phyloP scores from a whole-genome alignment of 176 grass and related monocot species.

The Ampelocalamus luodianensis region DNA sequence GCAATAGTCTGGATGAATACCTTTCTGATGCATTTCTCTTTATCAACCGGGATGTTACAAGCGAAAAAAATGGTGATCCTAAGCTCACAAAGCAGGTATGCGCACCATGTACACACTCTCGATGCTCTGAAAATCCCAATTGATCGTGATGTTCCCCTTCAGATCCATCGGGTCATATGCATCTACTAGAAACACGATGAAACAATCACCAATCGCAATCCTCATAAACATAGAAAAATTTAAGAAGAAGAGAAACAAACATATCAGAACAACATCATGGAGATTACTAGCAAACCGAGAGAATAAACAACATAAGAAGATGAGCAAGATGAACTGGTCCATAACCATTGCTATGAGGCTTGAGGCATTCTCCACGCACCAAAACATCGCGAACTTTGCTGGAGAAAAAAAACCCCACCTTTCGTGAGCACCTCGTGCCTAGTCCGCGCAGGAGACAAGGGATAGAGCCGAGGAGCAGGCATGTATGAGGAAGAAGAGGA shows the following conservation, averaged over 20 bases:
- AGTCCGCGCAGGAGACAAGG: slow-evolving; percentile 39
- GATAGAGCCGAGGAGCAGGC: background rate
- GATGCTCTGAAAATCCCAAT: slow-evolving; percentile 60
- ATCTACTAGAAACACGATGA: slow-evolving; percentile 31
- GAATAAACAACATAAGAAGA: slow-evolving; percentile 30
- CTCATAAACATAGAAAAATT: background rate
- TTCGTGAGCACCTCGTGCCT: background rate
- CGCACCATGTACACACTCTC: slow-evolving; percentile 51
- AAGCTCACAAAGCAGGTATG: slow-evolving; percentile 25
- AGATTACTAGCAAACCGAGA: too few species aligned
- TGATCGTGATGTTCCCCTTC: slow-evolving; percentile 70
- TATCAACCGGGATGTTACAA: background rate
- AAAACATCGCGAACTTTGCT: background rate
- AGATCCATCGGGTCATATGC: slow-evolving; percentile 74
- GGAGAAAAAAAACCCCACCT: background rate
- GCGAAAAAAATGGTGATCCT: background rate
- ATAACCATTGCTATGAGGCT: background rate
- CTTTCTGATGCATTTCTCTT: slow-evolving; percentile 56
- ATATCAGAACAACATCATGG: background rate
- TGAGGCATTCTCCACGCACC: background rate
- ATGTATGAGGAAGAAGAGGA: slow-evolving; percentile 14
- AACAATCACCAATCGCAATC: background rate
- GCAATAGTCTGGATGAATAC: slow-evolving; percentile 49
- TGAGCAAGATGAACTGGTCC: slow-evolving; percentile 17
- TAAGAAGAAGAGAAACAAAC: background rate